Evolutionary conservation across 495 filamentous ascomycete species (phyloP), one percentile per base, ranked within the genome.

Genomic region (Hypoxylon subgilvum): DNA sequence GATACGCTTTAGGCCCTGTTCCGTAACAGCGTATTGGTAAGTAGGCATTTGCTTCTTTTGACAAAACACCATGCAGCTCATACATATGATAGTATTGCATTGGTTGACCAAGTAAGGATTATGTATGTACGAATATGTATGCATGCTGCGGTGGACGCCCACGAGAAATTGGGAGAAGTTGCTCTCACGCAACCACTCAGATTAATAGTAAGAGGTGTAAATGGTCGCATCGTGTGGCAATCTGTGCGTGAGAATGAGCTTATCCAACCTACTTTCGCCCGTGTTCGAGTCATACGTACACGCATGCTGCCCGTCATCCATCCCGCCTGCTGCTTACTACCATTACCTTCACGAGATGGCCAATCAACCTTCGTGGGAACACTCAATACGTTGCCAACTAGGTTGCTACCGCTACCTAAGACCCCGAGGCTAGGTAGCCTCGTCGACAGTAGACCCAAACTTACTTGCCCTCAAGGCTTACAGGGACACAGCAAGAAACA

Each of bases 81-180:
- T 62, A 52, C 50, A 69, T 69, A 57, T 68, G 63, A n/a, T 57
- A 47, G 34, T 66, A 72, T 65, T 70, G 65, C 14, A 62, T 68
- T 60, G 68, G 70, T 61, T 57, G 21, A 4, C 30, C n/a, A 42
- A 52, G 27, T 30, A 30, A 5, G 27, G 5, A 30, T 30, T 30
- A 30, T 38, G 2, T 38, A 38, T 3, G 53, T 34, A 64, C 44
- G 54, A 54, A 57, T 42, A 49, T 36, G 36, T 56, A 63, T 54
- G 61, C 38, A 58, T 28, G 48, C 48, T 40, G 61, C 39, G 39
- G 41, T 58, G 38, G 27, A 43, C 18, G 61, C n/a, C n/a, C 49
- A 41, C 61, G 61, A 64, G 61, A 50, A 64, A 54, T 58, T n/a
- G n/a, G n/a, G n/a, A 58, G 38, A 32, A 43, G 34, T 10, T 28